Conservation (phyloP, 805 yeast species). For the Suhomyces sp. region DNA sequence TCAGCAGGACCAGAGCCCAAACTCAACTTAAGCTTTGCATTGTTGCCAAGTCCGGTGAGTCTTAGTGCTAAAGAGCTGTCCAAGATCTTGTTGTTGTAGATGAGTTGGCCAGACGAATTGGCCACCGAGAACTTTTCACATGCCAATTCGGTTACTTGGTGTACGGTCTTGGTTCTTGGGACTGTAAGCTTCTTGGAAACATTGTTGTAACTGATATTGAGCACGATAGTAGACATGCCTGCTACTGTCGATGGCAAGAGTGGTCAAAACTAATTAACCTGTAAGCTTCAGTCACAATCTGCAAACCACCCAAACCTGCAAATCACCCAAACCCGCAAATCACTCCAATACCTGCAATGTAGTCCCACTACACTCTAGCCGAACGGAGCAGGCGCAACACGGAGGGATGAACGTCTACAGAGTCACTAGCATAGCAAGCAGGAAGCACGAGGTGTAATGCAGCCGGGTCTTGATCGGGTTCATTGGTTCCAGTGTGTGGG, state of each 20-base stretch:
- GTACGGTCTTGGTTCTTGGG: constrained; percentile 23
- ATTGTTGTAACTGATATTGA: constrained; percentile 23
- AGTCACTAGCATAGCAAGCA: too few species aligned
- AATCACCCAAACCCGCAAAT: neutral
- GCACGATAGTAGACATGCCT: constrained; percentile 14
- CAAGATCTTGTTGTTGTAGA: constrained; percentile 26
- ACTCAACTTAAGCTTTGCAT: constrained; percentile 28
- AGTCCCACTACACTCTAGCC: neutral
- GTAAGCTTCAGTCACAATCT: neutral
- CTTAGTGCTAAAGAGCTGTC: constrained; percentile 33
- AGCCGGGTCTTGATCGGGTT: too few species aligned
- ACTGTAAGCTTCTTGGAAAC: constrained; percentile 27
- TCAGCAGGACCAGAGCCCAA: constrained; percentile 8
- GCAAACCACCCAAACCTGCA: neutral
- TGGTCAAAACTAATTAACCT: neutral
- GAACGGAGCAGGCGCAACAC: neutral
- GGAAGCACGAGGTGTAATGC: neutral
- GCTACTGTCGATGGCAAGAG: neutral
- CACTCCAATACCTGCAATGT: neutral
- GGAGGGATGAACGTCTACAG: neutral
- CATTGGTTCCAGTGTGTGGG: too few species aligned
- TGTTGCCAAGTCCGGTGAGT: constrained; percentile 30
- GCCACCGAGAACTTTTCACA: constrained; percentile 26
- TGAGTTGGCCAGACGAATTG: constrained; percentile 21
- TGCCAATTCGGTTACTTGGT: constrained; percentile 21